These are phyloP conservation scores for Neospora caninum DNA, from an alignment of 169 alveolate species.

Conservation along the genomic window DNA sequence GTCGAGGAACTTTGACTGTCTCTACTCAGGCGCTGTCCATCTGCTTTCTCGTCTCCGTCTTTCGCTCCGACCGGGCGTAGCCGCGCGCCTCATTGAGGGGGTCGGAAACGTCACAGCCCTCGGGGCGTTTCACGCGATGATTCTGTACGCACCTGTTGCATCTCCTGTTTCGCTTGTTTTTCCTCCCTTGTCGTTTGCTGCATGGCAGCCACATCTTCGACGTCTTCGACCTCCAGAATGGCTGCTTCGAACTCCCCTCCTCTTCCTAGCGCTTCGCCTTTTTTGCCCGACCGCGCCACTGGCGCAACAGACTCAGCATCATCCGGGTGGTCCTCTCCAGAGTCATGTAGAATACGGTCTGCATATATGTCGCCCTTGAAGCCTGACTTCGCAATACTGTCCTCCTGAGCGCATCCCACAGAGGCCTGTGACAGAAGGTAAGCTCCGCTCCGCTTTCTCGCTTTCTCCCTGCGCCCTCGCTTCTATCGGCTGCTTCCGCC, in stretches of 20 bases:
- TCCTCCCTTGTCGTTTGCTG: slow-evolving; percentile 35
- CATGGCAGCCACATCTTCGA: slow-evolving; percentile 52
- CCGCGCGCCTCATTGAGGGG: too few species aligned
- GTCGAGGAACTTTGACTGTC: not conserved
- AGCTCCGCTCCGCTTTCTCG: too few species aligned
- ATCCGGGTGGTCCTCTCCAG: not conserved
- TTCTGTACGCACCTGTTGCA: slow-evolving; percentile 8
- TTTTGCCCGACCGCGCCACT: not conserved
- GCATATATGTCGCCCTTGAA: slow-evolving; percentile 46
- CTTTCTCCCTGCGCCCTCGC: not conserved
- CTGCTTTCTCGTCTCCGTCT: not conserved
- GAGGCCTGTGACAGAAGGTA: too few species aligned
- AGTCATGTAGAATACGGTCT: slow-evolving; percentile 64
- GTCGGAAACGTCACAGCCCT: too few species aligned
- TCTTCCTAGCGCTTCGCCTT: slow-evolving; percentile 8
- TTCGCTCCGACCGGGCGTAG: not conserved
- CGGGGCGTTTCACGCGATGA: too few species aligned
- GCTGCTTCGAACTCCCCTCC: slow-evolving; percentile 44
- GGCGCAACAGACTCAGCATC: not conserved
- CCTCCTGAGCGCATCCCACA: slow-evolving; percentile 25
- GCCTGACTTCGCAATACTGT: not conserved
- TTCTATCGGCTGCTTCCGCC: too few species aligned
- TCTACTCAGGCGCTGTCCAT: not conserved
- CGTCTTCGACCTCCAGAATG: slow-evolving; percentile 54
- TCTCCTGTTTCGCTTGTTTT: slow-evolving; percentile 38